Base-by-base conservation (phyloP, 805 yeast genomes). In the Dipodascus albidus region DNA sequence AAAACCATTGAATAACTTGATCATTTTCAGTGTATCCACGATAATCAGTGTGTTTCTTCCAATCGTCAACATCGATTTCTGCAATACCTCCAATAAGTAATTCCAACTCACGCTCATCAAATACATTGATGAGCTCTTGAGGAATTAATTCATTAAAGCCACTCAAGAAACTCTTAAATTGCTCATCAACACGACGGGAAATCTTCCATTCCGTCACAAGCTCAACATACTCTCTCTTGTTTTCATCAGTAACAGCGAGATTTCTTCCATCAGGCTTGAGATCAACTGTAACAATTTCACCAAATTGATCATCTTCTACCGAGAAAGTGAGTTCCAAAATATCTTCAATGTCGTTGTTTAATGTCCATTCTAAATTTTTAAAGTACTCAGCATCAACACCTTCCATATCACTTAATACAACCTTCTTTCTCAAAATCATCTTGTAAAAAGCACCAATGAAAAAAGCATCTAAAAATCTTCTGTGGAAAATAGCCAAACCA, bases 1-100 rank as follows among this genome's bases (percentile, higher is more conserved):
- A 93, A 80, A 93, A 93, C 99, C 99, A 93, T 74, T 91, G 95
- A 61, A 93, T 83, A 51, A 89, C 96, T 72, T 89, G 96, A 71
- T 93, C 99, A 59, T 81, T 81, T 71, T 93, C 98, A 67, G 89
- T 91, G 71, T 91, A 93, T 3, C 99, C 99, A 73, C 99, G 82
- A 73, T 93, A 93, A 70, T 93, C 99, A 20, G 99, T 93, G 69
- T 93, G 97, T 68, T 88, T 90, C 73, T 89, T 93, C 99, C 99
- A 93, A 74, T 93, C 99, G 59, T 90, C 97, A 55, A 91, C 86
- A 70, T 93, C 99, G 64, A 93, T 91, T 64, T 93, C 99, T 1
- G 97, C 93, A 65, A 93, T 82, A 70, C 99, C 99, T 68, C 99
- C 99, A 70, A 93, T 93, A 66, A 93, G 79, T 67, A 93, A 75